Conservation (phyloP, 305 asterid genomes). For the Plantago rigida region DNA sequence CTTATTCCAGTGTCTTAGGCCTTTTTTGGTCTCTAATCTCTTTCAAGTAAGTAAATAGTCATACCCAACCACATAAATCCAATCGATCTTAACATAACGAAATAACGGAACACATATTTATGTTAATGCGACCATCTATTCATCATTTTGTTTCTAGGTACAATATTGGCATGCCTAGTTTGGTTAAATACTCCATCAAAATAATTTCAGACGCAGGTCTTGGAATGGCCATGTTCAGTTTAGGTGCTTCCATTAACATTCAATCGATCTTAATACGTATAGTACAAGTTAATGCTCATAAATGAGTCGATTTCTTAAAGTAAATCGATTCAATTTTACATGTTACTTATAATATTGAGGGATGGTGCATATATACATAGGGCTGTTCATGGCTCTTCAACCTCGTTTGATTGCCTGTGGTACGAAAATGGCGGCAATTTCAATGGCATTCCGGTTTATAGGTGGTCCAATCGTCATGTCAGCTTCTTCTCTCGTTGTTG, state of each 20-base stretch:
- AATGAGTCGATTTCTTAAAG: too few species aligned
- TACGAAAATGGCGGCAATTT: constrained; percentile 42
- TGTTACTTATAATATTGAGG: not conserved
- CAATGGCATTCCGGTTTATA: constrained; percentile 52
- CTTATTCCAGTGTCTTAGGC: constrained; percentile 61
- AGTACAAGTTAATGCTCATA: too few species aligned
- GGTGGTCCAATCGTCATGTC: constrained; percentile 58
- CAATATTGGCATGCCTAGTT: constrained; percentile 64
- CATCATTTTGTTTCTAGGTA: constrained; percentile 34
- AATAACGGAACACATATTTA: too few species aligned
- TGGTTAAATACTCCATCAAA: constrained; percentile 55
- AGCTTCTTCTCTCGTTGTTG: constrained; percentile 46
- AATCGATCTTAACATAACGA: too few species aligned
- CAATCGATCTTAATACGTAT: too few species aligned
- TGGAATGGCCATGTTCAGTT: constrained; percentile 79
- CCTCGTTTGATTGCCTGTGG: constrained; percentile 65
- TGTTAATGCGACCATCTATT: too few species aligned
- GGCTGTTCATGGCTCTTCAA: constrained; percentile 72
- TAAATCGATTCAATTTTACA: too few species aligned
- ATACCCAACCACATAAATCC: too few species aligned
- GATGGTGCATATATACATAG: constrained; percentile 17
- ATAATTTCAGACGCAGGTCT: constrained; percentile 71
- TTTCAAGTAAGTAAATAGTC: constrained; percentile 48
- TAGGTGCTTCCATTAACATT: constrained; percentile 32
- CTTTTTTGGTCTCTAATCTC: constrained; percentile 60